phyloP scores from a whole-genome alignment of 148 eudicot genomes.

The Vaccinium vitisidaea region DNA sequence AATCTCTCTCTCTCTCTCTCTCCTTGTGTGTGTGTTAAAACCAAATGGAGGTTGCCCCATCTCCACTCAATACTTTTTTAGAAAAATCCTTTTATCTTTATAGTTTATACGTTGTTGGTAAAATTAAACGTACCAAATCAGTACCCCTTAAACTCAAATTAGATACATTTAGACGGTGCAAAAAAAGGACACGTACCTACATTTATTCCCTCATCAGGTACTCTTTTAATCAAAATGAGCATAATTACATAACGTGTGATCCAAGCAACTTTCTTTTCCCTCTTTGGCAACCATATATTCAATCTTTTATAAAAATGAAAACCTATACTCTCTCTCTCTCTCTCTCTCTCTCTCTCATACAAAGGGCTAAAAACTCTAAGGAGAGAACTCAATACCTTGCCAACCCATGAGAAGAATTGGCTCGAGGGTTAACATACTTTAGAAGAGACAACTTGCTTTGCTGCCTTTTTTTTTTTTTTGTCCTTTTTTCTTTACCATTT shows the following conservation, averaged over 20 bases:
- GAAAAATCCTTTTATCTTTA: conserved; percentile 15
- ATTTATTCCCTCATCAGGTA: conserved; percentile 18
- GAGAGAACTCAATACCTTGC: conserved; percentile 25
- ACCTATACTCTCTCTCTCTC: conserved; percentile 15
- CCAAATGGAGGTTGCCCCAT: conserved; percentile 40
- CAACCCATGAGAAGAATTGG: conserved; percentile 19
- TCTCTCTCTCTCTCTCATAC: not conserved
- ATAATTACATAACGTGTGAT: conserved; percentile 46
- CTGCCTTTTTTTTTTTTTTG: conserved; percentile 15
- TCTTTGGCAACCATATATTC: conserved; percentile 21
- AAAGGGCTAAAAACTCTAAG: conserved; percentile 20
- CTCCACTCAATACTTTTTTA: conserved; percentile 44
- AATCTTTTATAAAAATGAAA: not conserved
- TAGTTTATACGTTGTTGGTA: not conserved
- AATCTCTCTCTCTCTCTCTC: conserved; percentile 21
- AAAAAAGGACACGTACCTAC: conserved; percentile 6
- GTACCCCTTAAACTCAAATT: not conserved
- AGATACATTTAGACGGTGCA: conserved; percentile 1
- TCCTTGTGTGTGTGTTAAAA: not conserved
- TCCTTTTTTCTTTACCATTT: too few relatives aligned
- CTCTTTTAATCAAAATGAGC: not conserved
- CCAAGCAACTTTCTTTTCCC: conserved; percentile 48
- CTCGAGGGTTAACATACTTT: conserved; percentile 11
- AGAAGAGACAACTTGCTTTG: conserved; percentile 11
- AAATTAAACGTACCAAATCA: not conserved